phyloP scores from a whole-genome alignment of 495 filamentous ascomycete species.

The Xylaria scruposa region DNA sequence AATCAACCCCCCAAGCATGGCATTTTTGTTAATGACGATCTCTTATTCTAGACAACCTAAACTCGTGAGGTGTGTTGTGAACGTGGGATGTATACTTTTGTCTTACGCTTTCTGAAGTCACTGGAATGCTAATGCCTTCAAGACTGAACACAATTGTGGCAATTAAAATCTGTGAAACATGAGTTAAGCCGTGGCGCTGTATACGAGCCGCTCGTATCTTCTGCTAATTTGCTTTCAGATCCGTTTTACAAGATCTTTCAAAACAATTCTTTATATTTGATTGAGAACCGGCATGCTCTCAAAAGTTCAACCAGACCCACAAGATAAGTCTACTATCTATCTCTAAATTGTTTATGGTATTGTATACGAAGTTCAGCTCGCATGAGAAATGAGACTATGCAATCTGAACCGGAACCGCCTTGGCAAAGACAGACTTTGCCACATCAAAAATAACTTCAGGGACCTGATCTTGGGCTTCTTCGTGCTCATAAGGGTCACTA shows the following conservation, averaged over 20 bases:
- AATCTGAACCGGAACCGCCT: background rate
- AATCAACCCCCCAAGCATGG: background rate
- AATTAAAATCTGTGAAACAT: background rate
- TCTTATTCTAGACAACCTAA: background rate
- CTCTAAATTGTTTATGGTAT: background rate
- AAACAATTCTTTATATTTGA: background rate
- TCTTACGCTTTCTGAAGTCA: background rate
- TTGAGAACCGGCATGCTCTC: background rate
- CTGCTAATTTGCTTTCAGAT: background rate
- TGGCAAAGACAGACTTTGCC: background rate
- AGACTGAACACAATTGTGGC: no score
- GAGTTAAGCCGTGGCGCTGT: background rate
- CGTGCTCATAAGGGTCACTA: background rate
- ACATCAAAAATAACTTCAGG: background rate
- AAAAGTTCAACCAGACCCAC: background rate
- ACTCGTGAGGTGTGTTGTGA: background rate
- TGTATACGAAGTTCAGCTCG: background rate
- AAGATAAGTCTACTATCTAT: background rate
- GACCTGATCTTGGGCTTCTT: background rate
- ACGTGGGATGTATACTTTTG: background rate
- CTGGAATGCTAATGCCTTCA: background rate
- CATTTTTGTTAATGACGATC: background rate
- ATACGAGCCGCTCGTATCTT: background rate
- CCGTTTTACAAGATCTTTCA: background rate
- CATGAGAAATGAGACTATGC: background rate